These are phyloP conservation scores for Penicillium alfredii DNA, from an alignment of 495 filamentous ascomycete species.

Conservation along the genomic window DNA sequence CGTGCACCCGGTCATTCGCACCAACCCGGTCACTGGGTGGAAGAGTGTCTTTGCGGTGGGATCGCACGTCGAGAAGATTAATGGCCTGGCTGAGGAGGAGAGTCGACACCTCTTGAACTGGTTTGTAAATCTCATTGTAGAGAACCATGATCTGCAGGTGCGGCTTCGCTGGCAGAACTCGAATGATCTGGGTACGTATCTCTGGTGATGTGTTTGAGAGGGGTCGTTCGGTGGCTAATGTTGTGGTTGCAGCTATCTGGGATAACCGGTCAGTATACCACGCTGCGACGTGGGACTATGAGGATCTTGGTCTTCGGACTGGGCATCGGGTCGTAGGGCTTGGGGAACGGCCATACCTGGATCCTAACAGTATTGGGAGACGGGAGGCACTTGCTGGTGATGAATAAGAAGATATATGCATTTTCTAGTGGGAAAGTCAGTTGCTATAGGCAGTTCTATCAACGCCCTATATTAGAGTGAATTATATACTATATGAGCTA, in stretches of 20 bases:
- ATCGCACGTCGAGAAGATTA: conserved; percentile 53
- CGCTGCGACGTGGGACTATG: conserved; percentile 55
- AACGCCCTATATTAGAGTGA: no score
- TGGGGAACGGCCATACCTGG: conserved; percentile 44
- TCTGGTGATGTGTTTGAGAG: conserved; percentile 14
- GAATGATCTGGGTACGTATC: conserved; percentile 45
- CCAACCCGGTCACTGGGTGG: conserved; percentile 84
- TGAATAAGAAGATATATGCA: no score
- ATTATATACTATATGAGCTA: no score
- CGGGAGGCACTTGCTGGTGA: background rate
- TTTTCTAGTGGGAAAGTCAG: no score
- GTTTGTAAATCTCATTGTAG: conserved; percentile 57
- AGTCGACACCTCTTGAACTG: conserved; percentile 54
- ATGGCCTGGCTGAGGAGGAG: conserved; percentile 62
- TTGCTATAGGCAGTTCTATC: no score
- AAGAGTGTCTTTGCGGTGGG: conserved; percentile 66
- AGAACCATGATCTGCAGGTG: conserved; percentile 79
- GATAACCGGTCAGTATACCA: conserved; percentile 62
- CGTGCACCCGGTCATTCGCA: conserved; percentile 67
- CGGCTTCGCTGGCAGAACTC: conserved; percentile 56
- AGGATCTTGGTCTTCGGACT: conserved; percentile 22
- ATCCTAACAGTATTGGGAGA: conserved; percentile 29
- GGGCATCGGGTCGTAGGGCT: conserved; percentile 39
- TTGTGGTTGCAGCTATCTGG: conserved; percentile 59
- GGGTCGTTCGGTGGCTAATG: no score